phyloP scores from a whole-genome alignment of 2,329 filamentous ascomycete species.

The Cyclaneusma minus region DNA sequence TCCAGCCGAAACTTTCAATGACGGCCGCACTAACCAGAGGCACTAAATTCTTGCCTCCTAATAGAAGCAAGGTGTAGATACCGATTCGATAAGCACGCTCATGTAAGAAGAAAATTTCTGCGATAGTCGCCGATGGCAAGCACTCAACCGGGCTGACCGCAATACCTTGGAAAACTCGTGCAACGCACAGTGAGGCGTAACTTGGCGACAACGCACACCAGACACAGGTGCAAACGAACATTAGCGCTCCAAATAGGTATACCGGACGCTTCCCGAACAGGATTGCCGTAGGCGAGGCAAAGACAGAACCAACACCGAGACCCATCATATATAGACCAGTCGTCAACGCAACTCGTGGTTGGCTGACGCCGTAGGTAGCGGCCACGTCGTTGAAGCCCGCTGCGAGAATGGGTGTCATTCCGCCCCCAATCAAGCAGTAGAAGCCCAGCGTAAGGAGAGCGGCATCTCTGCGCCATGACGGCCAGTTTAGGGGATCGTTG shows the following conservation, averaged over 20 bases:
- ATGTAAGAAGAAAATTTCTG: constrained; percentile 92
- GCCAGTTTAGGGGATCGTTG: constrained; percentile 92
- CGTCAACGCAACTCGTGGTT: constrained; percentile 65
- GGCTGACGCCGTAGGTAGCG: constrained; percentile 44
- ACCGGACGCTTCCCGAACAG: constrained; percentile 82
- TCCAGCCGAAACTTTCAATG: constrained; percentile 65
- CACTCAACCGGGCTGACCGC: constrained; percentile 85
- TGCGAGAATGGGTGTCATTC: constrained; percentile 79
- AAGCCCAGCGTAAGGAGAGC: constrained; percentile 74
- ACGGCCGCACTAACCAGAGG: constrained; percentile 77
- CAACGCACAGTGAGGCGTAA: constrained; percentile 65
- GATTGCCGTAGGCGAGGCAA: constrained; percentile 83
- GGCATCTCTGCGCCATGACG: constrained; percentile 60
- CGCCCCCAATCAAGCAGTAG: constrained; percentile 86
- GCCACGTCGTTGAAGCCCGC: constrained; percentile 81
- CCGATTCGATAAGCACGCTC: constrained; percentile 86
- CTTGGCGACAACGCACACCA: constrained; percentile 81
- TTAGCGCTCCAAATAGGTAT: constrained; percentile 59
- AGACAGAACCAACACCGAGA: constrained; percentile 66
- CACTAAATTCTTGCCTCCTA: constrained; percentile 83
- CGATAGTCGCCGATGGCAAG: constrained; percentile 82
- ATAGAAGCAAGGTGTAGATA: constrained; percentile 76
- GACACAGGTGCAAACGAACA: constrained; percentile 63
- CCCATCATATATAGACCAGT: constrained; percentile 94
- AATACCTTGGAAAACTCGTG: constrained; percentile 75